Evolutionary conservation across 1,284 basidiomycete genomes (phyloP).

Genomic region (Mixia osmundae): DNA sequence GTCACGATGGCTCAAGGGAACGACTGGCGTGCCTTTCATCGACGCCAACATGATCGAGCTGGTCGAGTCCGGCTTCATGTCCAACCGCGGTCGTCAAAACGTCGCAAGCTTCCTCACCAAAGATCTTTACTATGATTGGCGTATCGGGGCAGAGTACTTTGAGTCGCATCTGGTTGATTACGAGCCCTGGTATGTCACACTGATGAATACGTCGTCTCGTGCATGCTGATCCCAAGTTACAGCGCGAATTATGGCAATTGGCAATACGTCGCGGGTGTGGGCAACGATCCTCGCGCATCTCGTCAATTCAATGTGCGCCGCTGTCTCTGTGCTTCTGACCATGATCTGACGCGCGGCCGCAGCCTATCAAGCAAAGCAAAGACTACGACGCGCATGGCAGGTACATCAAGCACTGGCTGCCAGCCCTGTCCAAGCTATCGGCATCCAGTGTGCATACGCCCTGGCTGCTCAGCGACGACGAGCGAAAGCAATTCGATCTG

Average conservation of each 20-base stretch:
- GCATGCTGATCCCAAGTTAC: constrained; percentile 5
- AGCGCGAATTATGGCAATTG: constrained; percentile 27
- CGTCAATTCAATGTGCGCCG: constrained; percentile 34
- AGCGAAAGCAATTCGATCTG: constrained; percentile 7
- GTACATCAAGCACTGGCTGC: constrained; percentile 29
- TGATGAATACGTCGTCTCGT: neutral
- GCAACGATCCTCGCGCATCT: constrained; percentile 31
- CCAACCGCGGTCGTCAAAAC: constrained; percentile 33
- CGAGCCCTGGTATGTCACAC: constrained; percentile 20
- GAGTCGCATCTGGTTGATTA: constrained; percentile 28
- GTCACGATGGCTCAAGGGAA: constrained; percentile 27
- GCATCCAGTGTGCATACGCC: constrained; percentile 19
- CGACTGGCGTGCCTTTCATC: constrained; percentile 32
- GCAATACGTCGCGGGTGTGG: constrained; percentile 29
- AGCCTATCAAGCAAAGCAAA: constrained; percentile 32
- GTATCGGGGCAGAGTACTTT: constrained; percentile 32
- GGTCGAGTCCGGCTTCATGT: constrained; percentile 28
- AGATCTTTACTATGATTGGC: constrained; percentile 31
- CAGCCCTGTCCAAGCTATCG: constrained; percentile 25
- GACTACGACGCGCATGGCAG: constrained; percentile 17
- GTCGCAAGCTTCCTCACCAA: constrained; percentile 32
- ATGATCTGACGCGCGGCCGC: too few relatives aligned
- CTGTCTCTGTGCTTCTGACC: too few relatives aligned
- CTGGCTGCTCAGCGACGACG: constrained; percentile 12
- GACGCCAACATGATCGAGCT: constrained; percentile 33